Percentiles rank a stretch among this genome's conserved stretches.
phyloP scores from a whole-genome alignment of 148 eudicot species.

The Rheum nobile region DNA sequence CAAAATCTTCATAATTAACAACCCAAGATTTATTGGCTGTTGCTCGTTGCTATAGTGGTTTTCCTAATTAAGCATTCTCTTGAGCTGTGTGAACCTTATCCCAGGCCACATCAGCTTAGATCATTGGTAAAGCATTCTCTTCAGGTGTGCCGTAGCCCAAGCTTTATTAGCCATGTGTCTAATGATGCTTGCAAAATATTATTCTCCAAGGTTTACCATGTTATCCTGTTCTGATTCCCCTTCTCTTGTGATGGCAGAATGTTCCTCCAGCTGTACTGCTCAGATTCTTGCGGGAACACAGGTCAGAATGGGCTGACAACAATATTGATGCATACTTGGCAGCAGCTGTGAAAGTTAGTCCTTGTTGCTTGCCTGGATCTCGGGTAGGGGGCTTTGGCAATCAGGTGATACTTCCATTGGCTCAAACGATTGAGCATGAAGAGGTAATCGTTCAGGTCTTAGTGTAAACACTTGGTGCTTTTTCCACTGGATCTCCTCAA shows the following conservation, averaged over 20 bases:
- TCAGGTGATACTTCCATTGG: slow-evolving; percentile 88
- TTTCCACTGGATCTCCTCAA: background rate
- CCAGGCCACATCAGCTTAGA: background rate
- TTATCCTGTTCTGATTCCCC: background rate
- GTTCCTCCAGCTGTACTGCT: slow-evolving; percentile 94
- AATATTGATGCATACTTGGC: slow-evolving; percentile 83
- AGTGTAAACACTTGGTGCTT: background rate
- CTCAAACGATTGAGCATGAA: slow-evolving; percentile 90
- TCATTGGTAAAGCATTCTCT: background rate
- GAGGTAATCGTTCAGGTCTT: slow-evolving; percentile 36
- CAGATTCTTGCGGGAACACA: slow-evolving; percentile 81
- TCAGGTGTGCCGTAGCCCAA: background rate
- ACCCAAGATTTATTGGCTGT: background rate
- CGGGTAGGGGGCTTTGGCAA: slow-evolving; percentile 68
- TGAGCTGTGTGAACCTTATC: background rate
- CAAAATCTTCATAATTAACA: background rate
- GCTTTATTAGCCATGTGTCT: background rate
- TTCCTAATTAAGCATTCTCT: background rate
- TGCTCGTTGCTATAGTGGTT: background rate
- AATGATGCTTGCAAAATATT: background rate
- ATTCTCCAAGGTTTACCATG: background rate
- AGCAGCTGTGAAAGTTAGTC: slow-evolving; percentile 82
- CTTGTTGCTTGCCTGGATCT: slow-evolving; percentile 66
- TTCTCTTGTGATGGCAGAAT: slow-evolving; percentile 42
- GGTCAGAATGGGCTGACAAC: slow-evolving; percentile 99